Conservation (phyloP, 345 rosid species). For the Acer saccharum region DNA sequence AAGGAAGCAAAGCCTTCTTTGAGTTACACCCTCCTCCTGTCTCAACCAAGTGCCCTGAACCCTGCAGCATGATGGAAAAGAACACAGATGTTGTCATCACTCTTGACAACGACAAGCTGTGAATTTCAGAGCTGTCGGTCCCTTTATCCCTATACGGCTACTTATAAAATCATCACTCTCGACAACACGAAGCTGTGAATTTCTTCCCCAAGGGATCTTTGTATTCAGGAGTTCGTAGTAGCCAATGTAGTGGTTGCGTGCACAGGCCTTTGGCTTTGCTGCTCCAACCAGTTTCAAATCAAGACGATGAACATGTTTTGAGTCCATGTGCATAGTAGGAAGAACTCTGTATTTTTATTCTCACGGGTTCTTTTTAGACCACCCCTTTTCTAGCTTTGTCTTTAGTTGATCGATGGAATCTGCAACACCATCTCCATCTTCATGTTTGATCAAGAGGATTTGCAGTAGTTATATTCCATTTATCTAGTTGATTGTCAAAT, state of each 20-base stretch:
- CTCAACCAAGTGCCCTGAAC: constrained; percentile 44
- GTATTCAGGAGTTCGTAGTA: too few species aligned
- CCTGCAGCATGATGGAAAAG: constrained; percentile 31
- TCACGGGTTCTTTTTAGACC: neutral
- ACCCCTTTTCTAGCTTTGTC: neutral
- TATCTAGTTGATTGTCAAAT: neutral
- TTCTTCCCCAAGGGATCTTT: neutral
- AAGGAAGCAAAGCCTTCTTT: constrained; percentile 51
- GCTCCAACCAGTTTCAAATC: neutral
- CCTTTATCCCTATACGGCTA: neutral
- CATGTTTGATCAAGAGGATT: neutral
- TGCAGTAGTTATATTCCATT: neutral
- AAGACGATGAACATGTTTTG: neutral
- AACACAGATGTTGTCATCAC: constrained; percentile 17
- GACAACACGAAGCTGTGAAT: too few species aligned
- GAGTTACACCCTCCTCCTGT: constrained; percentile 54
- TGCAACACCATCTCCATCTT: neutral
- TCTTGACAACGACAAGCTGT: constrained; percentile 11
- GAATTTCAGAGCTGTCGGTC: neutral
- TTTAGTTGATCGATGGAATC: neutral
- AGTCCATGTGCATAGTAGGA: constrained; percentile 2
- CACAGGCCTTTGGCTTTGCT: neutral
- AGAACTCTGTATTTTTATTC: neutral
- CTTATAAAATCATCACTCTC: neutral
- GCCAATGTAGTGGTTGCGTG: too few species aligned